Base-by-base conservation (phyloP, 2,329 filamentous ascomycete genomes). In the Penicillium sp. region DNA sequence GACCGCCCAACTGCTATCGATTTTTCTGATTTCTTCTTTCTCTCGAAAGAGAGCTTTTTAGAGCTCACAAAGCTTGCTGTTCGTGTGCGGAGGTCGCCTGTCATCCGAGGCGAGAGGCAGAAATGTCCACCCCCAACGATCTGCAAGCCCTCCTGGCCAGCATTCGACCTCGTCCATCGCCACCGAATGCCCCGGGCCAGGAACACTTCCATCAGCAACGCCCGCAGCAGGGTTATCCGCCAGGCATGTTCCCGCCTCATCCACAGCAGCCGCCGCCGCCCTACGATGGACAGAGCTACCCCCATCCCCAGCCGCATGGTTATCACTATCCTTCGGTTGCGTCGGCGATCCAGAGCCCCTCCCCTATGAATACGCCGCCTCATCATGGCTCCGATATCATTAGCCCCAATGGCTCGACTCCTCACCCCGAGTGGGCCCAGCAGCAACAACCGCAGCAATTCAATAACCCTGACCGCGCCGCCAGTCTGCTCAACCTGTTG, bases 401-500 rank as follows among this genome's bases (percentile, higher is more conserved):
- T 67, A 85, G 83, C 64, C 83, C 84, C 8, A 81, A 78, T 55
- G 68, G 72, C 54, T 56, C 74, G 43, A 78, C 80, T 50, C 72
- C 73, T 27, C 69, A 69, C 40, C 70, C 72, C 60, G 67, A 74
- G 63, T 54, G 74, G 74, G 69, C 73, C 69, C 58, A 71, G 69
- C 53, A 70, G 62, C 46, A 71, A 66, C 45, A 73, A 69, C 64
- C 68, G 67, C 52, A 68, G 60, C 61, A 71, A 56, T 60, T 67
- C 18, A 59, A 65, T 37, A 77, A 75, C 52, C 68, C 72, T 43
- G 77, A 79, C 50, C 78, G 80, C 54, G 80, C 82, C 13, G 77
- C 78, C 56, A 84, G 81, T 62, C 69, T 89, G 58, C 77, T 89
- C 52, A 87, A 82, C 63, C 70, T 89, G 54, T 77, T 89, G 56